phyloP scores from a whole-genome alignment of 192 early-diverging fungal genomes.

The Linnemannia zychae region DNA sequence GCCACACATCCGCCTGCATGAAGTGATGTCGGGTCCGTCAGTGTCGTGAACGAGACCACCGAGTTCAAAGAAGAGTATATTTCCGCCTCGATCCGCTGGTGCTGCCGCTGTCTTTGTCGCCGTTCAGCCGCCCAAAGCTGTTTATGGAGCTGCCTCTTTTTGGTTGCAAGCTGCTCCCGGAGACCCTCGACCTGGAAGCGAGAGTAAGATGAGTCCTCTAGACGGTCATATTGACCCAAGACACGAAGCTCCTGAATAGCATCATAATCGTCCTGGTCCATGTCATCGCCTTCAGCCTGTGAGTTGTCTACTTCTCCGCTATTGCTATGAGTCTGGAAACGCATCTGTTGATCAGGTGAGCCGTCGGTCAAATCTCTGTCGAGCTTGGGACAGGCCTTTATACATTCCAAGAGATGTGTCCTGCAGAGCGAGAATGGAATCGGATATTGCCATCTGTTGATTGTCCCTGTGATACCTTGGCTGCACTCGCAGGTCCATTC shows the following conservation, averaged over 20 bases:
- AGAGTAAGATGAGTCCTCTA: constrained; percentile 15
- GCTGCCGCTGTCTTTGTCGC: not conserved
- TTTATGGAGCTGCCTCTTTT: constrained; percentile 31
- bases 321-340: not conserved
- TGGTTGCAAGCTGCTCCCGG: not conserved
- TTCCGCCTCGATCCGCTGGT: not conserved
- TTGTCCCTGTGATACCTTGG: not conserved
- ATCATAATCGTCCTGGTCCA: constrained; percentile 36
- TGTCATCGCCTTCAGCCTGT: constrained; percentile 4
- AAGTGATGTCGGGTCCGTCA: constrained; percentile 1
- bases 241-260: constrained; percentile 26
- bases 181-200: constrained; percentile 10
- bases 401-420: constrained; percentile 17
- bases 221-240: not conserved
- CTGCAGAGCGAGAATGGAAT: constrained; percentile 52
- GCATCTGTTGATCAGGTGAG: not conserved
- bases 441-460: constrained; percentile 33
- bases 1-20: constrained; percentile 12
- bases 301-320: not conserved
- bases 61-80: not conserved
- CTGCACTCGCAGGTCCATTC: constrained; percentile 35
- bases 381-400: constrained; percentile 11
- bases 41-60: constrained; percentile 4
- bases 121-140: constrained; percentile 27
- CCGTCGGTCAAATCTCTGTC: too few species aligned